Evolutionary conservation across 805 yeast genomes (phyloP).

Genomic region (Debaryomyces prosopidis): DNA sequence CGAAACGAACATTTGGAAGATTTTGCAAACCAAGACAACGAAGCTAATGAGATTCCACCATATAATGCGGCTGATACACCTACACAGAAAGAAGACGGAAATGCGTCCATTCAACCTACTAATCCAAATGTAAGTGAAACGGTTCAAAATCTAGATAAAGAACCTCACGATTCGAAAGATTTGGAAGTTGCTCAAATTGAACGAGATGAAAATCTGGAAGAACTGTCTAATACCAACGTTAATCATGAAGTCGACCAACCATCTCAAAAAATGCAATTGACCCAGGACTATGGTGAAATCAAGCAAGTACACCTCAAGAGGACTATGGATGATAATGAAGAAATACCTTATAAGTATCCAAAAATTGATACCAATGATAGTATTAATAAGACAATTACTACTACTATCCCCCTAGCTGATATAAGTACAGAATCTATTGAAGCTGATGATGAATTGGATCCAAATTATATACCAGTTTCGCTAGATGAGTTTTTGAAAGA

Average conservation of each 20-base stretch:
- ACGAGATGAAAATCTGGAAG: neutral
- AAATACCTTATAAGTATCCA: neutral
- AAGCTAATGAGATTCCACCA: neutral
- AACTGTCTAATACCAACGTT: neutral
- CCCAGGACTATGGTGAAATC: constrained; percentile 6
- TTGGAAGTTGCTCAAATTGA: neutral
- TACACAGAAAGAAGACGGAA: neutral
- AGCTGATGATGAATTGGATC: constrained; percentile 18
- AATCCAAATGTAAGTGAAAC: neutral
- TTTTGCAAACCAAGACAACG: neutral
- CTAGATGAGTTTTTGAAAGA: constrained; percentile 39
- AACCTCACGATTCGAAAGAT: neutral
- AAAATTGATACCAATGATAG: neutral
- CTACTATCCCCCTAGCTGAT: constrained; percentile 30
- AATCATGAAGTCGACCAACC: neutral
- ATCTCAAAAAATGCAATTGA: constrained; percentile 12
- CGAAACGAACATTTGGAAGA: neutral
- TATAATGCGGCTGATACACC: neutral
- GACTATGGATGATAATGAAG: neutral
- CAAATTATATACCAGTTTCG: constrained; percentile 31
- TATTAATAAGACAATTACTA: constrained; percentile 11
- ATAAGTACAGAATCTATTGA: constrained; percentile 8
- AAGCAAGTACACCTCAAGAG: neutral
- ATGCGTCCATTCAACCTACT: neutral
- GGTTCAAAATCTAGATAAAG: neutral